A percentile compares a stretch with the other conserved stretches of the same genome.
Conservation (phyloP, 2,329 filamentous ascomycete genomes). For the Cordyceps sp. region DNA sequence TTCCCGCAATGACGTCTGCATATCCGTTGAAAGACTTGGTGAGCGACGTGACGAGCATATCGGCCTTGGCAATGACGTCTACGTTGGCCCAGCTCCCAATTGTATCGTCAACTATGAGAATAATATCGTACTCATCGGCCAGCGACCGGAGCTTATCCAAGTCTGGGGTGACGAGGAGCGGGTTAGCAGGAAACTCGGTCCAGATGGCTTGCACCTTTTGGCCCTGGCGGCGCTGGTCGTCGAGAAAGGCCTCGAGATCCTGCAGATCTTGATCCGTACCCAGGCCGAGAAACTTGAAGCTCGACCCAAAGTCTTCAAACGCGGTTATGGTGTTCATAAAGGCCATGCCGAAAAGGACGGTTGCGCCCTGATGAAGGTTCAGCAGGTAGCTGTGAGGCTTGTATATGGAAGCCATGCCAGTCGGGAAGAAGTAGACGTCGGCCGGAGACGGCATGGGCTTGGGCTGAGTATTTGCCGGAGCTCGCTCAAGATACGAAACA, state of each 20-base stretch:
- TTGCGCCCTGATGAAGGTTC: conserved; percentile 8
- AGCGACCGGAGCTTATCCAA: conserved; percentile 5
- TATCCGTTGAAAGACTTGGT: conserved; percentile 36
- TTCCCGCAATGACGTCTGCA: conserved; percentile 30
- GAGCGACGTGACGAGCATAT: conserved; percentile 27
- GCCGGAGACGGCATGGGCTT: conserved; percentile 11
- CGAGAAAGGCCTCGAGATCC: conserved; percentile 20
- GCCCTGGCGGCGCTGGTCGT: conserved; percentile 14
- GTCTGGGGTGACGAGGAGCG: conserved; percentile 7
- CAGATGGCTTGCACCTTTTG: conserved; percentile 23
- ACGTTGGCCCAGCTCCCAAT: conserved; percentile 22
- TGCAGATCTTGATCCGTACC: conserved; percentile 19
- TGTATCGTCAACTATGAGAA: conserved; percentile 23
- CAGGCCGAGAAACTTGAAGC: conserved; percentile 24
- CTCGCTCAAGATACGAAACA: neutral
- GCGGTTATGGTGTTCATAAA: conserved; percentile 25
- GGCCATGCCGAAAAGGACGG: conserved; percentile 23
- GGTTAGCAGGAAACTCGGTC: conserved; percentile 17
- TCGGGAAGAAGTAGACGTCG: conserved; percentile 28
- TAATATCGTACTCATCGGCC: conserved; percentile 17
- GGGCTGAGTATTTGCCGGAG: conserved; percentile 1
- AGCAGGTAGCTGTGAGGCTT: conserved; percentile 17
- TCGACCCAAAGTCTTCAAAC: conserved; percentile 19
- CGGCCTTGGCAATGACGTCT: conserved; percentile 23
- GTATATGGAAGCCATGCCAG: conserved; percentile 31